Evolutionary conservation across 1,139 yeast species (phyloP).

Genomic region (Scheffersomyces insectosa): DNA sequence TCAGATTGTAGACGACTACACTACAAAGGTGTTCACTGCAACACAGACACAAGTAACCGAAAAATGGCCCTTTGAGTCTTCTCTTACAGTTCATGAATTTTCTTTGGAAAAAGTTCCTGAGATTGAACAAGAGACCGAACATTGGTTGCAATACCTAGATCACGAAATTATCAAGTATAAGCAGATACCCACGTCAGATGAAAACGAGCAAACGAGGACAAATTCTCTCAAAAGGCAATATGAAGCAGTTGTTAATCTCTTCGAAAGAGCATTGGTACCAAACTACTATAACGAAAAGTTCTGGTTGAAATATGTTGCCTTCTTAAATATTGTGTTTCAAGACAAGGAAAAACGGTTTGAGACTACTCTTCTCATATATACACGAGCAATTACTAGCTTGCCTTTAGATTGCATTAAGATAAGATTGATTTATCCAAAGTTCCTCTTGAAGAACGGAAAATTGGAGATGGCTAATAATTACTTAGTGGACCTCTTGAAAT

Average conservation of each 20-base stretch:
- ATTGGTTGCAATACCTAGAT: constrained; percentile 57
- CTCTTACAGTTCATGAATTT: constrained; percentile 46
- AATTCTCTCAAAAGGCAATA: constrained; percentile 4
- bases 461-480: constrained; percentile 27
- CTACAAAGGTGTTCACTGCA: constrained; percentile 39
- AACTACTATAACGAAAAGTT: constrained; percentile 48
- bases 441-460: constrained; percentile 22
- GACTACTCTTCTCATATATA: constrained; percentile 32
- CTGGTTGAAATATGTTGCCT: constrained; percentile 63
- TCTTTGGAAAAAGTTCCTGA: constrained; percentile 23
- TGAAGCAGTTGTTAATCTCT: constrained; percentile 33
- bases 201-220: background rate
- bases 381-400: constrained; percentile 44
- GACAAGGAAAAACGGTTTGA: constrained; percentile 20
- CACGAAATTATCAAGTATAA: constrained; percentile 32
- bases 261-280: constrained; percentile 64
- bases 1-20: constrained; percentile 43
- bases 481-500: constrained; percentile 27
- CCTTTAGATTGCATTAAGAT: constrained; percentile 41
- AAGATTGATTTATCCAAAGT: constrained; percentile 44
- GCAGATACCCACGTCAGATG: background rate
- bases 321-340: constrained; percentile 21
- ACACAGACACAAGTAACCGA: constrained; percentile 55
- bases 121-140: constrained; percentile 33
- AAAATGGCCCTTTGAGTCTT: constrained; percentile 64